phyloP scores from a whole-genome alignment of 2,329 filamentous ascomycete species.

The Xylaria sp. region DNA sequence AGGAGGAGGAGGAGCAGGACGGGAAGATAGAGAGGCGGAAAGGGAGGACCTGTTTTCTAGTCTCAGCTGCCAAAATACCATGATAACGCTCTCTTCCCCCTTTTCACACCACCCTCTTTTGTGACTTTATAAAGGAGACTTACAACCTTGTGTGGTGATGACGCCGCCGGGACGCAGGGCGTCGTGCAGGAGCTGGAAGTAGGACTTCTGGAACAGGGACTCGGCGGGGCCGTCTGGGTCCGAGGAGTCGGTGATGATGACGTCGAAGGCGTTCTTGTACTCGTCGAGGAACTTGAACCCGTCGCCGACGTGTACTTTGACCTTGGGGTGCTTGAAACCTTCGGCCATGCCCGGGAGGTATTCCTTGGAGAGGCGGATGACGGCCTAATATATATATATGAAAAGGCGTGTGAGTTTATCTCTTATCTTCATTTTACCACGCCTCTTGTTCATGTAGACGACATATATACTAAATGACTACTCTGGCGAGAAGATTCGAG shows the following conservation, averaged over 20 bases:
- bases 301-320: slow-evolving; percentile 92
- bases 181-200: slow-evolving; percentile 92
- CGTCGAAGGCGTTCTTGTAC: slow-evolving; percentile 97
- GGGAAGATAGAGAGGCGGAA: slow-evolving; percentile 29
- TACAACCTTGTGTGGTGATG: slow-evolving; percentile 99
- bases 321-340: slow-evolving; percentile 93
- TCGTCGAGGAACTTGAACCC: slow-evolving; percentile 99
- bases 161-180: slow-evolving; percentile 95
- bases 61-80: slow-evolving; percentile 44
- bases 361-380: slow-evolving; percentile 98
- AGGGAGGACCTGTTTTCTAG: slow-evolving; percentile 38
- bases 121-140: slow-evolving; percentile 72
- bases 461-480: background rate
- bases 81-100: slow-evolving; percentile 1
- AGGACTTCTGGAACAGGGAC: slow-evolving; percentile 97
- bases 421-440: background rate
- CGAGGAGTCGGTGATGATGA: slow-evolving; percentile 99
- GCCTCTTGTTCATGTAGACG: background rate
- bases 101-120: slow-evolving; percentile 6
- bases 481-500: slow-evolving; percentile 51
- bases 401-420: slow-evolving; percentile 2
- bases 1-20: slow-evolving; percentile 1
- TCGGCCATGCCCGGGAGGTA: slow-evolving; percentile 94
- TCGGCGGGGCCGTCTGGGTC: slow-evolving; percentile 97
- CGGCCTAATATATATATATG: slow-evolving; percentile 66